Evolutionary conservation across 192 early-diverging fungal species (phyloP).

Genomic region (Linnemannia hyalina): DNA sequence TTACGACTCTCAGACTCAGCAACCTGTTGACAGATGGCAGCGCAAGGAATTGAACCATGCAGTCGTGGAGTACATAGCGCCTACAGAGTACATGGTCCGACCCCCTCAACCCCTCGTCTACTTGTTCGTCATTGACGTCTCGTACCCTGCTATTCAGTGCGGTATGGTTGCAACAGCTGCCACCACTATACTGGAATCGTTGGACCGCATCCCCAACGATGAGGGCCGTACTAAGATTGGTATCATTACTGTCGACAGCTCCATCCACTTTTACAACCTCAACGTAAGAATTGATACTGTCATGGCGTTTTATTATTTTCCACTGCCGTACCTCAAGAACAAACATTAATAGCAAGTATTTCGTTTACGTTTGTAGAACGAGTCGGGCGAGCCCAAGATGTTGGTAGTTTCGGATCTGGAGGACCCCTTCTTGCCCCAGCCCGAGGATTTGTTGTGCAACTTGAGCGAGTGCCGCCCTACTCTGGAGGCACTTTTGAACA

Average conservation of each 20-base stretch:
- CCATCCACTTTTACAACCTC: slow-evolving; percentile 93
- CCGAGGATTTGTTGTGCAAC: slow-evolving; percentile 88
- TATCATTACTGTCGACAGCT: slow-evolving; percentile 88
- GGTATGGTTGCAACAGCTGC: slow-evolving; percentile 81
- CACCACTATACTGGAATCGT: slow-evolving; percentile 79
- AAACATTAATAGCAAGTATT: background rate
- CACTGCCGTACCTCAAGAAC: background rate
- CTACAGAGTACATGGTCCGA: slow-evolving; percentile 96
- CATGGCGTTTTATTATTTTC: background rate
- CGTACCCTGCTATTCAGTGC: slow-evolving; percentile 84
- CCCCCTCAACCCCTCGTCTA: slow-evolving; percentile 94
- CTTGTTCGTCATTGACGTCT: slow-evolving; percentile 94
- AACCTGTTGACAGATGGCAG: slow-evolving; percentile 84
- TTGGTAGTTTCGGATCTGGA: slow-evolving; percentile 91
- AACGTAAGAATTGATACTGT: slow-evolving; percentile 55
- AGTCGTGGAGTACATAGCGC: slow-evolving; percentile 95
- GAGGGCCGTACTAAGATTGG: slow-evolving; percentile 90
- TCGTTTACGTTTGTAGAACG: slow-evolving; percentile 29
- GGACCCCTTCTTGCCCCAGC: slow-evolving; percentile 89
- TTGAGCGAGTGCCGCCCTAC: slow-evolving; percentile 80
- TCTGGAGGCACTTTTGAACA: slow-evolving; percentile 78
- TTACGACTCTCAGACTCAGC: slow-evolving; percentile 80
- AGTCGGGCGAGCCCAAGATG: slow-evolving; percentile 90
- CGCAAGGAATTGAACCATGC: slow-evolving; percentile 89
- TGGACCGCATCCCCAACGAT: slow-evolving; percentile 86